Base-by-base conservation (phyloP, 2,329 filamentous ascomycete genomes). In the Monosporascus sp. region DNA sequence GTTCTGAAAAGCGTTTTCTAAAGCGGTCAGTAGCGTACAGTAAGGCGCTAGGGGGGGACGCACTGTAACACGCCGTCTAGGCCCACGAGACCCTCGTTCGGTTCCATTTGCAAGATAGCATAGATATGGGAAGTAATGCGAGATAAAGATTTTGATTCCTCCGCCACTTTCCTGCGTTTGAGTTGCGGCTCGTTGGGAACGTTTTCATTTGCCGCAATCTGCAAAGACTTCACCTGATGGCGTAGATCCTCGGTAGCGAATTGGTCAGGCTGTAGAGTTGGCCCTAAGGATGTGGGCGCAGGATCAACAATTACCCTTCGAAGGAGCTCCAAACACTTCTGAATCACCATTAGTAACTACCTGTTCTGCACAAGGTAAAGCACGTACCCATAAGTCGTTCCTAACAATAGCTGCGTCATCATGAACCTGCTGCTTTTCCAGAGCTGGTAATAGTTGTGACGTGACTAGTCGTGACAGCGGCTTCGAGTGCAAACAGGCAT, bases 41-140 rank as follows among this genome's bases (percentile, higher is more conserved):
- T 45, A 14, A 48, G 27, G 38, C 20, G 48, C n/a, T 36, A 16
- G 31, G 19, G 19, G 26, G 40, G 14, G 37, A 75, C 80, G 67
- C 71, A 85, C 83, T 74, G 63, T 37, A 80, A 69, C 16, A 73
- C 62, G 50, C 70, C 53, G 45, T 69, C 68, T 27, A 75, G 62
- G 7, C 67, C 59, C 4, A 59, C 52, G 37, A 68, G 56, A 40
- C 62, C 66, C 4, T 63, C 56, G 7, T 61, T 57, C 4, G 59
- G 53, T 19, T 68, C 60, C 14, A 52, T 34, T 24, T 63, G 61
- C 36, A 77, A 59, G 7, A 68, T 54, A 31, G 65, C 59, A 48
- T 66, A 66, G 26, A 67, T 58, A 43, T 52, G 58, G 34, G 51
- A 55, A 24, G 53, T 59, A 46, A 69, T 46, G 34, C 52, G 59